Evolutionary conservation across 1,139 yeast species (phyloP).

Genomic region (Pichia terricola): DNA sequence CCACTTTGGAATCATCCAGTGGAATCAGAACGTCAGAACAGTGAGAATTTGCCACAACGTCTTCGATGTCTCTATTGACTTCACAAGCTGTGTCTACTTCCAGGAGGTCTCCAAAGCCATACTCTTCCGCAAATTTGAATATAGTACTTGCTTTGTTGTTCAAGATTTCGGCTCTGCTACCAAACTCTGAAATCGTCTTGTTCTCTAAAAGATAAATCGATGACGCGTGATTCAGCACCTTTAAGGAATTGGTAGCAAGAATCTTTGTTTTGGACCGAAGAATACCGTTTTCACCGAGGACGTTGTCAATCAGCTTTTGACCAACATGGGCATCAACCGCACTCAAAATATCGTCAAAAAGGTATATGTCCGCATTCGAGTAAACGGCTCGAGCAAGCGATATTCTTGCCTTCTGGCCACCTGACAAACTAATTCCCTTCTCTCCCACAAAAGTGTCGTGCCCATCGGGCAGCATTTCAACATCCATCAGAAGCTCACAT

Average conservation of each 20-base stretch:
- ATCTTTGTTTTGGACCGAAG: conserved; percentile 63
- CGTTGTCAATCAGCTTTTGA: conserved; percentile 48
- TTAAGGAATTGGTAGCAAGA: conserved; percentile 72
- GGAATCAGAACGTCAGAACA: no score
- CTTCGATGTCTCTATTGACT: no score
- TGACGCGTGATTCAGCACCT: conserved; percentile 61
- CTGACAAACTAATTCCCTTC: conserved; percentile 79
- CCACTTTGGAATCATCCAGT: conserved; percentile 6
- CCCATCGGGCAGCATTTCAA: conserved; percentile 68
- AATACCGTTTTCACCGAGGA: conserved; percentile 56
- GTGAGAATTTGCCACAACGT: no score
- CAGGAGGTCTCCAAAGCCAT: no score
- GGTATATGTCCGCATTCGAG: conserved; percentile 70
- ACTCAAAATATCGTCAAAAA: conserved; percentile 71
- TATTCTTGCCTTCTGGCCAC: conserved; percentile 86
- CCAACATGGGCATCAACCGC: conserved; percentile 88
- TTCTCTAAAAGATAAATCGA: conserved; percentile 50
- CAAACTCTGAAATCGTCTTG: conserved; percentile 53
- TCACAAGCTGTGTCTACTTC: no score
- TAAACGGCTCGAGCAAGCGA: conserved; percentile 84
- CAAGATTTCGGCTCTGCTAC: conserved; percentile 41
- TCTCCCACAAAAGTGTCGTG: conserved; percentile 84
- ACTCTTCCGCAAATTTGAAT: no score
- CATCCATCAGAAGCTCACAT: conserved; percentile 65
- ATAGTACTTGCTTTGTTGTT: conserved; percentile 23